Percentiles rank a stretch among this genome's conserved stretches.
These are phyloP conservation scores for Moricandia arvensis DNA, from an alignment of 345 rosid genomes.

Conservation along the genomic window DNA sequence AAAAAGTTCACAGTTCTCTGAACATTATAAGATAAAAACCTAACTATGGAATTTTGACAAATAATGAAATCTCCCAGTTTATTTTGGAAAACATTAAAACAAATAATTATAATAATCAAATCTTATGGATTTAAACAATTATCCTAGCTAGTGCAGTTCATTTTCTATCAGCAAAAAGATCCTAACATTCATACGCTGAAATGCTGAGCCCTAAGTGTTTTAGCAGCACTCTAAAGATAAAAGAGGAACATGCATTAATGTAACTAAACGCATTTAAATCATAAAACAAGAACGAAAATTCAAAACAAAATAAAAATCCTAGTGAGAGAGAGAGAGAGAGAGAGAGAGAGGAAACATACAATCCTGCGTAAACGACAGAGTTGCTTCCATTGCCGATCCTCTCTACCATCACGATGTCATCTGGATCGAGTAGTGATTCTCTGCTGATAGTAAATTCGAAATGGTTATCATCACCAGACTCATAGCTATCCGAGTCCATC, in stretches of 20 bases:
- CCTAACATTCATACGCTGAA: neutral
- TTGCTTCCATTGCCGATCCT: slow-evolving; percentile 56
- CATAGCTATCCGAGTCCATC: neutral
- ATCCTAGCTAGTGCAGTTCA: neutral
- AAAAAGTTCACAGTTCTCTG: neutral
- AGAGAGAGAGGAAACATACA: slow-evolving; percentile 38
- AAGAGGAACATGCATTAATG: too few relatives aligned
- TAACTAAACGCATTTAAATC: too few relatives aligned
- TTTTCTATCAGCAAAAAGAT: neutral
- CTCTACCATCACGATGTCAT: slow-evolving; percentile 25
- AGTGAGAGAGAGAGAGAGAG: too few relatives aligned
- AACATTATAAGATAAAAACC: neutral
- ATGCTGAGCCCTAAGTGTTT: neutral
- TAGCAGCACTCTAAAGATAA: neutral
- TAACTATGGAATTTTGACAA: neutral
- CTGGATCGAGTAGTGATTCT: slow-evolving; percentile 45
- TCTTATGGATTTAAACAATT: neutral
- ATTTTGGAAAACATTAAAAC: neutral
- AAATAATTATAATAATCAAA: neutral
- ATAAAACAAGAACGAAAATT: too few relatives aligned
- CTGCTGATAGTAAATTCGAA: slow-evolving; percentile 43
- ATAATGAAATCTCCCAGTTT: neutral
- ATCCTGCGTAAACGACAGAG: slow-evolving; percentile 51
- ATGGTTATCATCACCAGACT: neutral
- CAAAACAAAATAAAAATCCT: too few relatives aligned